These are phyloP conservation scores for Euphrasia arctica DNA, from an alignment of 305 asterid genomes.

Conservation along the genomic window DNA sequence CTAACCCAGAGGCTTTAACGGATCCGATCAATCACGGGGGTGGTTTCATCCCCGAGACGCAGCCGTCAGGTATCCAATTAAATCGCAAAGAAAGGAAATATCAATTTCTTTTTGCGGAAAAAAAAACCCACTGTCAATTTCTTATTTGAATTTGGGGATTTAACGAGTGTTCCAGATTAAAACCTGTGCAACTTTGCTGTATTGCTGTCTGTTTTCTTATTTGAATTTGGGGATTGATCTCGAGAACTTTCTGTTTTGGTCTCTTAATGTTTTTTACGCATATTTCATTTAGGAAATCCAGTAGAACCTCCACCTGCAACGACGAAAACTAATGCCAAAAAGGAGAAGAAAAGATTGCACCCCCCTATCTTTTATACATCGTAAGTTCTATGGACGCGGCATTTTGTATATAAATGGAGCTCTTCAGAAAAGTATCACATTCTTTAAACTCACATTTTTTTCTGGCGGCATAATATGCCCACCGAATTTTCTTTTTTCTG, in stretches of 20 bases:
- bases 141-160: background rate
- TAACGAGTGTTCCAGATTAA: background rate
- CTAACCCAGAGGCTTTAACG: conserved; percentile 61
- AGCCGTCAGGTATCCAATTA: conserved; percentile 53
- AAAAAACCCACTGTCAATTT: background rate
- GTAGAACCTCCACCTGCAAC: conserved; percentile 36
- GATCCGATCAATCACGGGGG: conserved; percentile 87
- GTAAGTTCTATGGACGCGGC: conserved; percentile 44
- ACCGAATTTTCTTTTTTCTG: conserved; percentile 8
- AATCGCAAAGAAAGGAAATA: background rate
- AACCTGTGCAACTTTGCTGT: conserved; percentile 7
- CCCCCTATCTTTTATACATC: conserved; percentile 78
- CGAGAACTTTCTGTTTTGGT: background rate
- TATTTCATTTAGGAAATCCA: conserved; percentile 40
- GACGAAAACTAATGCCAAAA: conserved; percentile 35
- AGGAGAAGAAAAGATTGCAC: conserved; percentile 45
- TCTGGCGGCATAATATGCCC: conserved; percentile 8
- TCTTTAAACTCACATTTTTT: background rate
- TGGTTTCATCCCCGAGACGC: conserved; percentile 86
- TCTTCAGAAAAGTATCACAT: background rate
- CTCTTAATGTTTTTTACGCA: background rate
- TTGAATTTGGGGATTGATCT: background rate
- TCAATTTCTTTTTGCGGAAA: too few relatives aligned
- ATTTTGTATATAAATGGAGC: conserved; percentile 4
- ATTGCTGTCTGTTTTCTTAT: background rate